These are phyloP conservation scores for Boletus pseudopeckii DNA, from an alignment of 768 basidiomycete genomes.

Conservation along the genomic window DNA sequence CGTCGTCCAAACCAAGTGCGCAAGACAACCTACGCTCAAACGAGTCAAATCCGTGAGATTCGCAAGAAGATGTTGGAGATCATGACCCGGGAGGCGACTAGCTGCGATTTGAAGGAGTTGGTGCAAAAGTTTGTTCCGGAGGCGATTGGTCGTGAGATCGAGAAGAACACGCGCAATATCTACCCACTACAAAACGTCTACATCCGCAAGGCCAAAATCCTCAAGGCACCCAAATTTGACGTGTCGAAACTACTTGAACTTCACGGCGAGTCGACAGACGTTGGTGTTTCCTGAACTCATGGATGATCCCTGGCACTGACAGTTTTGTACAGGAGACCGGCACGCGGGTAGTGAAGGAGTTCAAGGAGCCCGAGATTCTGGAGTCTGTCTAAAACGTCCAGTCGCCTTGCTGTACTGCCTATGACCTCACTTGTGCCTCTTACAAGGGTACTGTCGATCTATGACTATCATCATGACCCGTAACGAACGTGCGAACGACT, in stretches of 20 bases:
- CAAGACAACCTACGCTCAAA: constrained; percentile 98
- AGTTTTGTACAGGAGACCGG: constrained; percentile 74
- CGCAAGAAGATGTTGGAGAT: constrained; percentile 99
- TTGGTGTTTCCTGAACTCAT: constrained; percentile 37
- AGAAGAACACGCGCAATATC: constrained; percentile 95
- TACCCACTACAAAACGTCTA: constrained; percentile 99
- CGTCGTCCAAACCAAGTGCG: constrained; percentile 93
- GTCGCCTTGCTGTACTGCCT: constrained; percentile 35
- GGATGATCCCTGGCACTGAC: constrained; percentile 2
- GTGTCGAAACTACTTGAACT: constrained; percentile 93
- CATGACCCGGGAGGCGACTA: constrained; percentile 92
- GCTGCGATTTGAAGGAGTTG: constrained; percentile 95
- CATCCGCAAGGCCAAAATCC: constrained; percentile 98
- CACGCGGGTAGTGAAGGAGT: constrained; percentile 90
- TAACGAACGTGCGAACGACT: not conserved
- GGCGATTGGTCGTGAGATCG: constrained; percentile 98
- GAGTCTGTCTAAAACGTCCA: constrained; percentile 74
- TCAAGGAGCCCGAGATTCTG: constrained; percentile 95
- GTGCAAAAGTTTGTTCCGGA: constrained; percentile 99
- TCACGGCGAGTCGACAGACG: constrained; percentile 93
- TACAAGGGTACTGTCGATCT: constrained; percentile 37
- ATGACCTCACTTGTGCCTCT: constrained; percentile 33
- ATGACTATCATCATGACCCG: constrained; percentile 30
- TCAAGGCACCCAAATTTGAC: constrained; percentile 97
- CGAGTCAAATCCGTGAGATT: constrained; percentile 94